Evolutionary conservation across 2,329 filamentous ascomycete species (phyloP).

Genomic region (Leptosphaerulina australis): DNA sequence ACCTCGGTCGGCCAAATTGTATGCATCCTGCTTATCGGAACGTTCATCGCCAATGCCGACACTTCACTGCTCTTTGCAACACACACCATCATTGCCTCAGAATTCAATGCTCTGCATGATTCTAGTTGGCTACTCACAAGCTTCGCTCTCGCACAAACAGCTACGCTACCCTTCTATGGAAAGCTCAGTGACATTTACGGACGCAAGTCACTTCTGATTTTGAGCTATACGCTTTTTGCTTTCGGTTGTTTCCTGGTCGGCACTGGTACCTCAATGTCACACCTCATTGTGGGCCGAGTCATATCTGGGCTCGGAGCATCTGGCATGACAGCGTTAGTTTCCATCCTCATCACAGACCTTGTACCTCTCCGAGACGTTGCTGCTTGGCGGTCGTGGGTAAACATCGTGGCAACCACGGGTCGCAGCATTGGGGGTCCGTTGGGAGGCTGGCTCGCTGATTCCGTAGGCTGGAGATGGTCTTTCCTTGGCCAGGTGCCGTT

Average conservation of each 20-base stretch:
- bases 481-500: conserved; percentile 65
- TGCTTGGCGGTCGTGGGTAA: conserved; percentile 58
- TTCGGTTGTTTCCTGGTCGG: conserved; percentile 36
- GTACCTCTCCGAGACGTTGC: conserved; percentile 58
- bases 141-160: conserved; percentile 53
- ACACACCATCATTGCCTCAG: conserved; percentile 60
- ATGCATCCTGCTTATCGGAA: conserved; percentile 28
- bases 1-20: conserved; percentile 22
- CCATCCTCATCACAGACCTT: conserved; percentile 58
- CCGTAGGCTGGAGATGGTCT: conserved; percentile 70
- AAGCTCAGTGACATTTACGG: conserved; percentile 56
- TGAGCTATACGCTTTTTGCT: conserved; percentile 51
- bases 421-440: conserved; percentile 60
- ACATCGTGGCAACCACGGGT: conserved; percentile 58
- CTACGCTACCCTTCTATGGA: conserved; percentile 50
- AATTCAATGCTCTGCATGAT: conserved; percentile 51
- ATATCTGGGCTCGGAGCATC: conserved; percentile 69
- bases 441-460: conserved; percentile 66
- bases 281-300: conserved; percentile 57
- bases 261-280: conserved; percentile 19
- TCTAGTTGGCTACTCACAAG: conserved; percentile 54
- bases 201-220: conserved; percentile 49
- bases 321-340: conserved; percentile 60
- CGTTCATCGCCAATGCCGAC: conserved; percentile 71
- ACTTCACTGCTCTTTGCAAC: conserved; percentile 69